Evolutionary conservation across 371 early-diverging fungal genomes (phyloP), one percentile per base, ranked within the genome.

Genomic region (Rhizopus arrhizus): DNA sequence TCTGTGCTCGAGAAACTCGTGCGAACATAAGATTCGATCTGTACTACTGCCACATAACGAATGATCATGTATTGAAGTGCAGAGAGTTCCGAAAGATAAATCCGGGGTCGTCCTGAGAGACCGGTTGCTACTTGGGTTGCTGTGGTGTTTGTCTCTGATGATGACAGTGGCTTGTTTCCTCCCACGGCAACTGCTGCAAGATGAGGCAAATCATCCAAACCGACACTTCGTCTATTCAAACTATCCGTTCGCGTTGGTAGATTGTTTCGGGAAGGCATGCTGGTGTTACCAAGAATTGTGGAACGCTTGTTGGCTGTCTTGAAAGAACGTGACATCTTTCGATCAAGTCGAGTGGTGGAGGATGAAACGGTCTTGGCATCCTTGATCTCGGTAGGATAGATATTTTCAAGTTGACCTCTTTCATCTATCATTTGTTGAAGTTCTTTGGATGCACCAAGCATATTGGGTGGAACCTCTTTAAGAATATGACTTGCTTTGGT

Each of bases 11-110:
- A 74, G 53, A 88, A 87, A 62, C 73, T 74, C 0, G 84, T 75
- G 40, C 80, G 84, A 29, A 96, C 84, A 52, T 91, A 73, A n/a
- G 85, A 86, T 11, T 91, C 85, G 57, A 97, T 74, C 11, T 84
- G 82, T 36, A 89, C 78, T 0, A 92, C 91, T 0, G 96, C 96
- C n/a, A 93, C 80, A 63, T 95, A 94, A 45, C 90, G 87, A 48
- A 94, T 91, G 51, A 90, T 90, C 72, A 97, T 88, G 50, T 87
- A 83, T 65, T 94, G 93, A 31, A 95, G 73, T 7, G 90, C 92
- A 16, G 90, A 89, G 15, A 95, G 77, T 62, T 97, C 97, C n/a
- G 89, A 87, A 29, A 95, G 69, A 59, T 83, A 89, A 33, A 81
- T 68, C 10, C 77, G 75, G 13, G 73, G 72, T 36, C 40, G 52